Evolutionary conservation across 495 filamentous ascomycete genomes (phyloP).

Genomic region (Xylaria telfairii): DNA sequence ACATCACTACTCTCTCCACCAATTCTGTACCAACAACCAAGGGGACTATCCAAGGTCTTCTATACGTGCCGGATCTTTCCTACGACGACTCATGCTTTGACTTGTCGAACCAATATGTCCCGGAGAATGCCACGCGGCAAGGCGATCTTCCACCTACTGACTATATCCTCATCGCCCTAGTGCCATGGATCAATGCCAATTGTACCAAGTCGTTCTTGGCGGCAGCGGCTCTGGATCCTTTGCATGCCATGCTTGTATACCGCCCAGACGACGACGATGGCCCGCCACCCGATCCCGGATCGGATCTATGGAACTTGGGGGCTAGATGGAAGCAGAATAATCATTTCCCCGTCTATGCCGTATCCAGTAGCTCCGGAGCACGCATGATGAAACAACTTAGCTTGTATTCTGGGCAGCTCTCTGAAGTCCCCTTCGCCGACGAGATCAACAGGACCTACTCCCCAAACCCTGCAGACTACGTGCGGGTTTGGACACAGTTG

Average conservation of each 20-base stretch:
- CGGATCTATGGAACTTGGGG: conserved; percentile 68
- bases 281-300: conserved; percentile 65
- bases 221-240: conserved; percentile 61
- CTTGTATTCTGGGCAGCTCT: conserved; percentile 75
- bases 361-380: conserved; percentile 68
- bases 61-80: conserved; percentile 79
- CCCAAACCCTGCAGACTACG: conserved; percentile 65
- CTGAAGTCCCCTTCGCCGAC: conserved; percentile 61
- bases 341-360: conserved; percentile 82
- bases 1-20: conserved; percentile 74
- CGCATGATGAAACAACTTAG: conserved; percentile 74
- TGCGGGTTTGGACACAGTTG: conserved; percentile 57
- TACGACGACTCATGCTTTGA: conserved; percentile 63
- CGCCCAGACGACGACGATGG: conserved; percentile 61
- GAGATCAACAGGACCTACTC: conserved; percentile 66
- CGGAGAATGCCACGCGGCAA: conserved; percentile 74
- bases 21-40: conserved; percentile 59
- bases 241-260: conserved; percentile 78
- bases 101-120: conserved; percentile 63
- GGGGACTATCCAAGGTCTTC: conserved; percentile 69
- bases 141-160: conserved; percentile 72
- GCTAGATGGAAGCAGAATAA: conserved; percentile 72
- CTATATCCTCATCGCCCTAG: conserved; percentile 72
- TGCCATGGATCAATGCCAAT: conserved; percentile 78
- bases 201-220: conserved; percentile 75